phyloP scores from a whole-genome alignment of 306 rosid species.

The Cicer pinnatifidum region DNA sequence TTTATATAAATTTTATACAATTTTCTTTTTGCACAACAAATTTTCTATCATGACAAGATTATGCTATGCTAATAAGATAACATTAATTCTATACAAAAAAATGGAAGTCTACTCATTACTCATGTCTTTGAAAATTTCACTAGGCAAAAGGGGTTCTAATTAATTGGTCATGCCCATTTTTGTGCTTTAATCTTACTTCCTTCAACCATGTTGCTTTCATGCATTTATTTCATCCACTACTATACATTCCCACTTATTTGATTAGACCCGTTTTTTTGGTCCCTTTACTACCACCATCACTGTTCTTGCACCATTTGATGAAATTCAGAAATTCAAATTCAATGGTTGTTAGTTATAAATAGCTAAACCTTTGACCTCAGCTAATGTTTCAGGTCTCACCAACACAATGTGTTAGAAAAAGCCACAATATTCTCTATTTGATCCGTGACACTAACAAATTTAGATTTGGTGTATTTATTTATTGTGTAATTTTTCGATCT shows the following conservation, averaged over 20 bases:
- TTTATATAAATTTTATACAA: no score
- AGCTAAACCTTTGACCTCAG: slow-evolving; percentile 41
- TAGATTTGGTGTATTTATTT: no score
- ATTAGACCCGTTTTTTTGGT: slow-evolving; percentile 33
- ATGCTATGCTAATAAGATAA: slow-evolving; percentile 49
- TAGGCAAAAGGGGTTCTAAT: slow-evolving; percentile 23
- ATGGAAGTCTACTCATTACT: slow-evolving; percentile 58
- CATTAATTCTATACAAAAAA: slow-evolving; percentile 41
- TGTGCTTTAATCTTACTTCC: slow-evolving; percentile 34
- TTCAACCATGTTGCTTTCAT: slow-evolving; percentile 34
- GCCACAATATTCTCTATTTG: slow-evolving; percentile 5
- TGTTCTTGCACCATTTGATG: slow-evolving; percentile 22
- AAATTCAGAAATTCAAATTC: slow-evolving; percentile 26
- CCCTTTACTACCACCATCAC: slow-evolving; percentile 31
- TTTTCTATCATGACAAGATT: no score
- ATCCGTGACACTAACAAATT: neutral
- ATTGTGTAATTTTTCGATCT: no score
- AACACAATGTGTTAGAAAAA: slow-evolving; percentile 8
- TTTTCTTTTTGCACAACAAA: no score
- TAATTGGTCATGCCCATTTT: slow-evolving; percentile 23
- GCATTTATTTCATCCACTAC: slow-evolving; percentile 31
- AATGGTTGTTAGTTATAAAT: slow-evolving; percentile 39
- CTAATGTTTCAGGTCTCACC: slow-evolving; percentile 12
- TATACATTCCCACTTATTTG: slow-evolving; percentile 30
- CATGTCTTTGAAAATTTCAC: slow-evolving; percentile 30